Conservation (phyloP, 2,329 filamentous ascomycete genomes). For the Paecilomyces dactylethromorphus region DNA sequence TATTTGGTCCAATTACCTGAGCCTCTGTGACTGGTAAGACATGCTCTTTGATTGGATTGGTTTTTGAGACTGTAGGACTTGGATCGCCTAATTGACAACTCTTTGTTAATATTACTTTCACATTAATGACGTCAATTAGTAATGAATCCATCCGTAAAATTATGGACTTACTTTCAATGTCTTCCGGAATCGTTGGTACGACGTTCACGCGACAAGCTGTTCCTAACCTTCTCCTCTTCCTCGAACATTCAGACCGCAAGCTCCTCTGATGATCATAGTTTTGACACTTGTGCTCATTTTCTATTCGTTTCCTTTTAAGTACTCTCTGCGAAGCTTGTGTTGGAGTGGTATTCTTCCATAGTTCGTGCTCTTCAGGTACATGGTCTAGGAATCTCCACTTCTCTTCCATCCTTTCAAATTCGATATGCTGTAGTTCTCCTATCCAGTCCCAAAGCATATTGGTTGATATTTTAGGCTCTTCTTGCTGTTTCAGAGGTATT, state of each 20-base stretch:
- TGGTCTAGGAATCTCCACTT: background rate
- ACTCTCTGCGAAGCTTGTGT: background rate
- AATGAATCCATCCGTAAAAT: too few relatives aligned
- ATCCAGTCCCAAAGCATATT: background rate
- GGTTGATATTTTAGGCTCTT: background rate
- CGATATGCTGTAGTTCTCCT: background rate
- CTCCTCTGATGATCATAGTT: background rate
- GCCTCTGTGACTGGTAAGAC: too few relatives aligned
- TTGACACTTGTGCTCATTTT: background rate
- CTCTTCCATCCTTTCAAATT: background rate
- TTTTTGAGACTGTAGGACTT: background rate
- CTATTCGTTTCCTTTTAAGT: background rate
- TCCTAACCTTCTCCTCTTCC: background rate
- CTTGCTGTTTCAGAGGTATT: background rate
- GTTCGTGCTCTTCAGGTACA: background rate
- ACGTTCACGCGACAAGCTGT: background rate
- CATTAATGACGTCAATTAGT: background rate
- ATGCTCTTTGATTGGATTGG: background rate
- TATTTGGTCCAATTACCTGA: too few relatives aligned
- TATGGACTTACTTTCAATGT: background rate
- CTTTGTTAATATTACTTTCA: background rate
- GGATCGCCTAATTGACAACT: background rate
- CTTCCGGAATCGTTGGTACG: background rate
- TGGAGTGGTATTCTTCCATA: background rate
- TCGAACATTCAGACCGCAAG: background rate